Percentiles rank a stretch among this genome's conserved stretches.
phyloP scores from a whole-genome alignment of 2,329 filamentous ascomycete genomes.

The Sclerotinia borealis region DNA sequence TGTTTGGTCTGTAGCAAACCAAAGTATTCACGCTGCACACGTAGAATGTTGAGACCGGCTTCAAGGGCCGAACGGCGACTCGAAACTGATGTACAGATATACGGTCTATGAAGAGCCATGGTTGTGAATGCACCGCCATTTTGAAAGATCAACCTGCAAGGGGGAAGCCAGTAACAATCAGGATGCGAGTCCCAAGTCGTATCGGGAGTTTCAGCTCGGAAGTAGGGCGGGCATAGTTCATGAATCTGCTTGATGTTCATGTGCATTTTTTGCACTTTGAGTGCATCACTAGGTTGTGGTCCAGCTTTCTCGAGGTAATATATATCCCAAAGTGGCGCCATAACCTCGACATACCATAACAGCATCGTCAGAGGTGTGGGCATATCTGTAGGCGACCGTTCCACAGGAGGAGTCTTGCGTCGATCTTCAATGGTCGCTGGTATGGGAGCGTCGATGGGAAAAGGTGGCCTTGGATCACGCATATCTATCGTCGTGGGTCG shows the following conservation, averaged over 20 bases:
- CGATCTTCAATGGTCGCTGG: conserved; percentile 37
- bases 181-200: conserved; percentile 49
- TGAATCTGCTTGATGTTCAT: conserved; percentile 43
- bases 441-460: conserved; percentile 48
- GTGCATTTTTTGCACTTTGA: conserved; percentile 49
- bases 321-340: conserved; percentile 46
- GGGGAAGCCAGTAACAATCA: conserved; percentile 48
- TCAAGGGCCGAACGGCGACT: conserved; percentile 51
- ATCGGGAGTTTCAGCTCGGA: conserved; percentile 51
- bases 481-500: conserved; percentile 45
- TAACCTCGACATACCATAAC: conserved; percentile 45
- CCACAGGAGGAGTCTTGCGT: conserved; percentile 42
- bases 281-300: conserved; percentile 47
- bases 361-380: conserved; percentile 51
- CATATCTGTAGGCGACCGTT: conserved; percentile 41
- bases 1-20: conserved; percentile 44
- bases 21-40: conserved; percentile 47
- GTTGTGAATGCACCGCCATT: conserved; percentile 44
- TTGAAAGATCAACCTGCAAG: conserved; percentile 44
- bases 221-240: conserved; percentile 44
- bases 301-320: conserved; percentile 48
- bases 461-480: conserved; percentile 40
- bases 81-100: conserved; percentile 50
- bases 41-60: conserved; percentile 50
- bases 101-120: conserved; percentile 56